phyloP scores from a whole-genome alignment of 805 yeast genomes.

The Wickerhamomyces kurtzmanii region DNA sequence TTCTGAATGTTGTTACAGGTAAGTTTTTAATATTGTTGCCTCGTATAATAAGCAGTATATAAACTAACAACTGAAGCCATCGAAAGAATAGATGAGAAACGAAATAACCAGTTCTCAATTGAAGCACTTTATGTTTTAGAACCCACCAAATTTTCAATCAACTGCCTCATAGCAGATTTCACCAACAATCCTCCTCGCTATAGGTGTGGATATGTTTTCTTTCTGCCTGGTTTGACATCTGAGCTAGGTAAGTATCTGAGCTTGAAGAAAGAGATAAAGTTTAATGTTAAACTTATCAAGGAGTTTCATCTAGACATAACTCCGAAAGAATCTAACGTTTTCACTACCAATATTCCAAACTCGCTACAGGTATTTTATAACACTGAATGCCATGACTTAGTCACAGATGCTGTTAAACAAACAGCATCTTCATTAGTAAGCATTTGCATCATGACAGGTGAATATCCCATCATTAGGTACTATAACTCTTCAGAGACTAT shows the following conservation, averaged over 20 bases:
- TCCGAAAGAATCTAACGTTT: slow-evolving; percentile 66
- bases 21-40: slow-evolving; percentile 1
- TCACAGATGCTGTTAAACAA: slow-evolving; percentile 43
- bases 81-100: slow-evolving; percentile 49
- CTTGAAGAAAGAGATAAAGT: slow-evolving; percentile 18
- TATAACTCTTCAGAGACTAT: slow-evolving; percentile 38
- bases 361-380: slow-evolving; percentile 71
- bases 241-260: slow-evolving; percentile 19
- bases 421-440: slow-evolving; percentile 62
- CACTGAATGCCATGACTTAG: slow-evolving; percentile 48
- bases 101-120: slow-evolving; percentile 53
- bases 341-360: slow-evolving; percentile 51
- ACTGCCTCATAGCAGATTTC: slow-evolving; percentile 74
- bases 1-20: slow-evolving; percentile 41
- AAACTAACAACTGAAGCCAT: slow-evolving; percentile 27
- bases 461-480: slow-evolving; percentile 79
- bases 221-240: slow-evolving; percentile 48
- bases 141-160: slow-evolving; percentile 56
- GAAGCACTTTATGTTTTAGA: slow-evolving; percentile 78
- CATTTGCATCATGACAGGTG: slow-evolving; percentile 72
- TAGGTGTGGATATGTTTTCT: slow-evolving; percentile 60
- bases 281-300: slow-evolving; percentile 20
- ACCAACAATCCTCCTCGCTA: slow-evolving; percentile 59
- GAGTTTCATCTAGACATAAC: slow-evolving; percentile 38
- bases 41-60: too few relatives aligned